Conservation (phyloP, 495 filamentous ascomycete species). For the Annulohypoxylon stygium region DNA sequence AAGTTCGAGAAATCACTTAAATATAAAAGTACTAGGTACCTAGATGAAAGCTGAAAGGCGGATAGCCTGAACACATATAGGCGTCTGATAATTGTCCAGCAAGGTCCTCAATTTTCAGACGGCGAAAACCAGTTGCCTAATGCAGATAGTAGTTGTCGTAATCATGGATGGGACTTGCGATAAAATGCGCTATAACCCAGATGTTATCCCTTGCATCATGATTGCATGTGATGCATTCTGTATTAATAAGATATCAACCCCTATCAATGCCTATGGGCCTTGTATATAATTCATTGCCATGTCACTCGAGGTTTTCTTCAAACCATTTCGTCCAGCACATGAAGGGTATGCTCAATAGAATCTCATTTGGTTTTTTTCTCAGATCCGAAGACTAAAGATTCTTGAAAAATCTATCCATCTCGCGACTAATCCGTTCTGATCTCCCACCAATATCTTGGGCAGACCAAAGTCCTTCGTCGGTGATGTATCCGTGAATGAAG, state of each 20-base stretch:
- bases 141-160: conserved; percentile 19
- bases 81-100: conserved; percentile 13
- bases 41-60: neutral
- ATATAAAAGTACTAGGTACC: neutral
- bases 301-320: no score
- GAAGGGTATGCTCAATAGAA: no score
- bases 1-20: neutral
- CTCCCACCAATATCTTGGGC: conserved; percentile 48
- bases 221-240: neutral
- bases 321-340: neutral
- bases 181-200: conserved; percentile 2
- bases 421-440: conserved; percentile 47
- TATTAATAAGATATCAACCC: neutral
- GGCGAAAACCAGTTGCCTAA: conserved; percentile 31
- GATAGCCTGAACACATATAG: no score
- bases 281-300: no score
- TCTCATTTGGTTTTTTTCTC: no score
- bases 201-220: neutral
- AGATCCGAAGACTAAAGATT: conserved; percentile 38
- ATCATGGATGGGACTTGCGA: conserved; percentile 1
- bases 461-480: conserved; percentile 62
- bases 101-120: conserved; percentile 29
- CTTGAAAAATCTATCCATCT: conserved; percentile 52
- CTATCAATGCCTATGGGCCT: neutral
- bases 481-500: conserved; percentile 69